phyloP scores from a whole-genome alignment of 2,329 filamentous ascomycete species.

The Alternaria metachromatica region DNA sequence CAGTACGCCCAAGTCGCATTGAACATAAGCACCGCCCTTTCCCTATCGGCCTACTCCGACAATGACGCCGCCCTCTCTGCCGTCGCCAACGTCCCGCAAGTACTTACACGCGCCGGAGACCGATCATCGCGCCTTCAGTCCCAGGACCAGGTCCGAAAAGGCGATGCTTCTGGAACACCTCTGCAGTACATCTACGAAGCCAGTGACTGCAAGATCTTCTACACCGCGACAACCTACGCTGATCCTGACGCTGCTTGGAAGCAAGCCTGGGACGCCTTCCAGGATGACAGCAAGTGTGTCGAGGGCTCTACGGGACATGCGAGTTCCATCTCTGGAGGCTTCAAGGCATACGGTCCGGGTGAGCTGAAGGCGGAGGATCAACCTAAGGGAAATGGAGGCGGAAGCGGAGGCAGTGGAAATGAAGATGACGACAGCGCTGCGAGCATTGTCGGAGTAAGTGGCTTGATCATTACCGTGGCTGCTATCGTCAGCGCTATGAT shows the following conservation, averaged over 20 bases:
- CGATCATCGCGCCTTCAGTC: slow-evolving; percentile 21
- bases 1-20: slow-evolving; percentile 21
- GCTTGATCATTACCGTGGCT: not conserved
- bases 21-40: slow-evolving; percentile 18
- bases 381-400: slow-evolving; percentile 6
- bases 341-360: slow-evolving; percentile 30
- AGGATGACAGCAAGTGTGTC: slow-evolving; percentile 31
- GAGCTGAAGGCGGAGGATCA: slow-evolving; percentile 26
- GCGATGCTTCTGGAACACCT: slow-evolving; percentile 49
- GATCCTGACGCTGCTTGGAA: slow-evolving; percentile 61
- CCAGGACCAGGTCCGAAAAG: slow-evolving; percentile 37
- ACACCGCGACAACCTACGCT: slow-evolving; percentile 60
- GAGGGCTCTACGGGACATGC: slow-evolving; percentile 29
- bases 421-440: not conserved
- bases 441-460: not conserved
- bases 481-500: slow-evolving; percentile 8
- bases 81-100: slow-evolving; percentile 22
- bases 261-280: slow-evolving; percentile 35
- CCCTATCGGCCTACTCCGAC: slow-evolving; percentile 9
- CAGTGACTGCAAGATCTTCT: slow-evolving; percentile 67
- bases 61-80: slow-evolving; percentile 14
- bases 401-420: not conserved
- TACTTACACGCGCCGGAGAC: slow-evolving; percentile 26
- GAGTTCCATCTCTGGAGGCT: slow-evolving; percentile 35
- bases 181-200: slow-evolving; percentile 66